These are phyloP conservation scores for Grosmannia clavigera DNA, from an alignment of 2,329 filamentous ascomycete genomes.

Conservation along the genomic window DNA sequence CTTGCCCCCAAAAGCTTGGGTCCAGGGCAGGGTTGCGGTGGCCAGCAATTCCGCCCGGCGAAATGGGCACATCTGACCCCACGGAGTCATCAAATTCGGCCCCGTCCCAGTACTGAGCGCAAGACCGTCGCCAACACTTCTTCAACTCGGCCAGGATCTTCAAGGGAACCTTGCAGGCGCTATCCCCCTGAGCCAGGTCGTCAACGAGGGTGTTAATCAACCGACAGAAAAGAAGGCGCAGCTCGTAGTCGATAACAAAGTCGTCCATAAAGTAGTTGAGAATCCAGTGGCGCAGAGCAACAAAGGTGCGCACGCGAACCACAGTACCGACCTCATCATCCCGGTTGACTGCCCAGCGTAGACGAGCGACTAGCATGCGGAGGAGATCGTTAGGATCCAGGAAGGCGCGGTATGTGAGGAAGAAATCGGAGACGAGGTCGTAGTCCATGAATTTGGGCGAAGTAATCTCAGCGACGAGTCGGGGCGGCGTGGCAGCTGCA, in stretches of 20 bases:
- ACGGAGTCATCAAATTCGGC: conserved; percentile 51
- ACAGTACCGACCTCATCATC: conserved; percentile 79
- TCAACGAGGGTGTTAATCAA: conserved; percentile 59
- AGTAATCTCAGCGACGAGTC: conserved; percentile 90
- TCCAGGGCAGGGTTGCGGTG: conserved; percentile 42
- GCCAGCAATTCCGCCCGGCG: conserved; percentile 62
- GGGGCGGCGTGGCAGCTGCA: conserved; percentile 76
- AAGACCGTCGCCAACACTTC: conserved; percentile 91
- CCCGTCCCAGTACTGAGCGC: conserved; percentile 77
- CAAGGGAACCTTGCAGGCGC: conserved; percentile 42
- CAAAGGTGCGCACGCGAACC: conserved; percentile 91
- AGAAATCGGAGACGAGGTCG: conserved; percentile 93
- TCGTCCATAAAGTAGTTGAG: conserved; percentile 96
- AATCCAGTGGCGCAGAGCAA: conserved; percentile 92
- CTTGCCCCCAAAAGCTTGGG: conserved; percentile 39
- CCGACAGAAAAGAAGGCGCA: conserved; percentile 69
- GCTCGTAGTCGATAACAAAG: conserved; percentile 63
- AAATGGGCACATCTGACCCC: conserved; percentile 53
- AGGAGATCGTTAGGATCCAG: conserved; percentile 65
- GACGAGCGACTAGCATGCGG: conserved; percentile 69
- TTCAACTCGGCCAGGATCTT: conserved; percentile 92
- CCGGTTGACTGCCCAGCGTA: conserved; percentile 75
- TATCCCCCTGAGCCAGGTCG: conserved; percentile 35
- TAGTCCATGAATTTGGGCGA: conserved; percentile 95
- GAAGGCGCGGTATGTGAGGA: conserved; percentile 86